These are phyloP conservation scores for Sequoiadendron giganteum DNA, from an alignment of 75 land plant species.

Conservation along the genomic window DNA sequence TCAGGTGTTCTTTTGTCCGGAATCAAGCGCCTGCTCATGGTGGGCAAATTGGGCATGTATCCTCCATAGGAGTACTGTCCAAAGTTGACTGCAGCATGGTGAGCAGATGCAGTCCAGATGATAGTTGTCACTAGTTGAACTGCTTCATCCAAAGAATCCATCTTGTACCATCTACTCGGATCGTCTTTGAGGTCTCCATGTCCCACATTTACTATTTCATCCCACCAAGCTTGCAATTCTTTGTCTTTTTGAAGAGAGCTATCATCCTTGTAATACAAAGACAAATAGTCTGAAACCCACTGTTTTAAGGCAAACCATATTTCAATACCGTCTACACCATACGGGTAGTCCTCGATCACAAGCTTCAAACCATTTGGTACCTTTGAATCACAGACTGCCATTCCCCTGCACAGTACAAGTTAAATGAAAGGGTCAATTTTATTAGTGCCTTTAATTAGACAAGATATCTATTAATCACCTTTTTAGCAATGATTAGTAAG, in stretches of 20 bases:
- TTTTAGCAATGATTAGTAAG: no score
- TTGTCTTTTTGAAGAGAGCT: constrained; percentile 2
- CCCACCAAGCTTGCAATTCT: constrained; percentile 9
- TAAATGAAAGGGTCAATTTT: background rate
- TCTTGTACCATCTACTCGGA: no score
- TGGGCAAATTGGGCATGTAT: no score
- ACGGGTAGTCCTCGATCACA: constrained; percentile 41
- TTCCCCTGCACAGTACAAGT: constrained; percentile 59
- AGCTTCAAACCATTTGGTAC: constrained; percentile 13
- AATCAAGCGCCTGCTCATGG: no score
- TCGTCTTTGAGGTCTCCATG: no score
- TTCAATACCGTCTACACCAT: constrained; percentile 40
- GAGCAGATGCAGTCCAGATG: constrained; percentile 30
- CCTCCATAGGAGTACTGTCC: no score
- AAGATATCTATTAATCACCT: no score
- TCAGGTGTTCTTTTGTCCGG: no score
- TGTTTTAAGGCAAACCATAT: constrained; percentile 4
- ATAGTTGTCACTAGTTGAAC: constrained; percentile 15
- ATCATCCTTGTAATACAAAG: constrained; percentile 19
- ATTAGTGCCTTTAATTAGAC: background rate
- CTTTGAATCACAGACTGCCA: constrained; percentile 33
- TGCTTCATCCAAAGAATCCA: background rate
- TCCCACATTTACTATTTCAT: no score
- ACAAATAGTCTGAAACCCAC: constrained; percentile 44
- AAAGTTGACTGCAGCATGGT: constrained; percentile 11